A percentile compares a stretch with the other conserved stretches of the same genome.
Conservation (phyloP, 2,329 filamentous ascomycete species). For the Simplicillium sp. region DNA sequence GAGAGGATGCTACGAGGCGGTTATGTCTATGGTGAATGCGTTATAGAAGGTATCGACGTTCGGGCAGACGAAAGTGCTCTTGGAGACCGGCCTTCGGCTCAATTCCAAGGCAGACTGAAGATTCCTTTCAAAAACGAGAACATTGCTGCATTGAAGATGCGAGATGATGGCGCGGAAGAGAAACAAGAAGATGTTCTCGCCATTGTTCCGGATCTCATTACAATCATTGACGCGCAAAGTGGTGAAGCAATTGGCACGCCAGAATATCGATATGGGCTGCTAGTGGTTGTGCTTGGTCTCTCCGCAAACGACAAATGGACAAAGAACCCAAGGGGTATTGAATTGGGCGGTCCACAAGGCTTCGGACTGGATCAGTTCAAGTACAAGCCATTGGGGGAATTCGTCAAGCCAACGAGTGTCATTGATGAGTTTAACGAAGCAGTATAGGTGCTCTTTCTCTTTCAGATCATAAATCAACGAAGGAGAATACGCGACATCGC, state of each 20-base stretch:
- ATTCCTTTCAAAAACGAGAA: constrained; percentile 71
- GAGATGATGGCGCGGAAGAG: constrained; percentile 22
- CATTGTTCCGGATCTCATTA: constrained; percentile 47
- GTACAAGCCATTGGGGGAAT: constrained; percentile 37
- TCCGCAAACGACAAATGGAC: constrained; percentile 35
- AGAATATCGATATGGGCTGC: constrained; percentile 44
- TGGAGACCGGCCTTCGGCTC: constrained; percentile 3
- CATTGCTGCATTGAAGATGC: constrained; percentile 43
- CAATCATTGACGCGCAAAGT: constrained; percentile 44
- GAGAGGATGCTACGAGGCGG: constrained; percentile 46
- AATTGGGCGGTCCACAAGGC: constrained; percentile 37
- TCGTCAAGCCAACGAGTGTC: constrained; percentile 38
- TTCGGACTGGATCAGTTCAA: constrained; percentile 38
- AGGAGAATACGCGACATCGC: too few species aligned
- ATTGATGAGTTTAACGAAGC: constrained; percentile 36
- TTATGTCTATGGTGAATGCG: constrained; percentile 49
- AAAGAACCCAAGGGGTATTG: constrained; percentile 32
- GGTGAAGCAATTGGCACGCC: constrained; percentile 47
- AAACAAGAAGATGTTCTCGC: constrained; percentile 34
- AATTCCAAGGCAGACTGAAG: constrained; percentile 40
- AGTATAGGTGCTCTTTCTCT: not conserved
- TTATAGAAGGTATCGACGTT: constrained; percentile 39
- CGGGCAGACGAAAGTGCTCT: constrained; percentile 15
- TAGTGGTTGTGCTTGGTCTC: constrained; percentile 39
- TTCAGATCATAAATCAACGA: not conserved